Evolutionary conservation across 768 basidiomycete species (phyloP), one percentile per base, ranked within the genome.

Genomic region (Leccinum imitatum): DNA sequence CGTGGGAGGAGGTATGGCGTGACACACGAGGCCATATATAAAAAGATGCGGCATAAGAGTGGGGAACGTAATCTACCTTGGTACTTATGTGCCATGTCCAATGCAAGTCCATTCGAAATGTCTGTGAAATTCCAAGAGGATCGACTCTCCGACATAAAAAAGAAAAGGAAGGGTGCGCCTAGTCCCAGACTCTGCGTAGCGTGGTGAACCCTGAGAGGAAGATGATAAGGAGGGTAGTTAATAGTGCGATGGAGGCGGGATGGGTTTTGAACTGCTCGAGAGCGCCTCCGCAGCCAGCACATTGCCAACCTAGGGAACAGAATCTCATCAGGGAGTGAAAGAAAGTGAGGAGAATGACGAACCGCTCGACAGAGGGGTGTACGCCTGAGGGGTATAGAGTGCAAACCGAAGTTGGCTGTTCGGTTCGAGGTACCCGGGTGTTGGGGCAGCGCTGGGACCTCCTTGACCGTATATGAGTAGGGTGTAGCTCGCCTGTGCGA

Each of bases 401-500:
- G 85, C 84, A 69, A 90, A 90, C 63, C 74, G 70, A 51, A 86
- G 76, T 4, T 79, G 73, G 30, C 75, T 75, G 68, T 87, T 84
- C 39, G 84, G 80, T 54, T 73, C 77, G 57, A 90, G 77, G 63
- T 77, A 73, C 0, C 88, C 88, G 0, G 83, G 80, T 7, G 76
- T 65, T 8, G 82, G 70, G 6, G 70, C 66, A 1, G 82, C 83
- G 14, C 75, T 80, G 21, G 80, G 75, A 5, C 88, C 87, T 30
- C 83, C 75, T 53, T 82, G 74, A 61, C 80, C 87, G 69, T 76
- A 84, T 41, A 90, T 79, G 10, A 79, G 77, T 7, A 89, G 71
- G 23, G 84, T 85, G 70, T 89, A 90, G 25, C 79, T 78, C 21
- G 80, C 85, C 61, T 83, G 81, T 2, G 81, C 84, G 48, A 89